These are phyloP conservation scores for Podospora pseudopauciseta DNA, from an alignment of 495 filamentous ascomycete genomes.

Conservation along the genomic window DNA sequence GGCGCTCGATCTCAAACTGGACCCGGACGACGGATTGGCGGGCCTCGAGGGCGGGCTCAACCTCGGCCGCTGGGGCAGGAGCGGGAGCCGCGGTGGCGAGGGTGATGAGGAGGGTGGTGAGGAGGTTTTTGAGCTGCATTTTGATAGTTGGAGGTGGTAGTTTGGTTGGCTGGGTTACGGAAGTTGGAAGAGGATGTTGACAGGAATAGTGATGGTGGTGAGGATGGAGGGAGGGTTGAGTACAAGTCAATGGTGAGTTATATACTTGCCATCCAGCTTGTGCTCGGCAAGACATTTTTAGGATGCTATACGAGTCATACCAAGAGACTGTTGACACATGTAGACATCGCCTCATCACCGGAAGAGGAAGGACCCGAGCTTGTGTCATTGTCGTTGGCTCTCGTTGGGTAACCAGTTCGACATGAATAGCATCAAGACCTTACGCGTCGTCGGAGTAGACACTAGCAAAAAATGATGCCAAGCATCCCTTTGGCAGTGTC, in stretches of 20 bases:
- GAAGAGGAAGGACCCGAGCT: not conserved
- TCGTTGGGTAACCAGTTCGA: not conserved
- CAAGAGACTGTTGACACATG: not conserved
- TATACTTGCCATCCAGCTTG: not conserved
- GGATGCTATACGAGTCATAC: too few relatives aligned
- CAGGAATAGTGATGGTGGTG: too few relatives aligned
- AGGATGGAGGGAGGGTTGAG: not conserved
- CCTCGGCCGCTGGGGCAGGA: not conserved
- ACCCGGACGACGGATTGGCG: not conserved
- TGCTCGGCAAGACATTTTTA: not conserved
- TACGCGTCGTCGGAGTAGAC: not conserved
- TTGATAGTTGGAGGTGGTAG: not conserved
- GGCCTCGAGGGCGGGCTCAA: not conserved
- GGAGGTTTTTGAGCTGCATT: not conserved
- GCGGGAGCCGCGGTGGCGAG: not conserved
- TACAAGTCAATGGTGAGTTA: not conserved
- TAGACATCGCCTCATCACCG: not conserved
- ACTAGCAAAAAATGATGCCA: not conserved
- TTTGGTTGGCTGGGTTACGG: not conserved
- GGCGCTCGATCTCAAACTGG: not conserved
- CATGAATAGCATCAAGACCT: not conserved
- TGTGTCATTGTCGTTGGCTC: not conserved
- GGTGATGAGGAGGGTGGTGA: not conserved
- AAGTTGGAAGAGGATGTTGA: not conserved
- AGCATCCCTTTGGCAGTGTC: not conserved